Percentiles rank a stretch among this genome's conserved stretches.
phyloP scores from a whole-genome alignment of 2,329 filamentous ascomycete genomes.

The Chaetomiaceae sp. region DNA sequence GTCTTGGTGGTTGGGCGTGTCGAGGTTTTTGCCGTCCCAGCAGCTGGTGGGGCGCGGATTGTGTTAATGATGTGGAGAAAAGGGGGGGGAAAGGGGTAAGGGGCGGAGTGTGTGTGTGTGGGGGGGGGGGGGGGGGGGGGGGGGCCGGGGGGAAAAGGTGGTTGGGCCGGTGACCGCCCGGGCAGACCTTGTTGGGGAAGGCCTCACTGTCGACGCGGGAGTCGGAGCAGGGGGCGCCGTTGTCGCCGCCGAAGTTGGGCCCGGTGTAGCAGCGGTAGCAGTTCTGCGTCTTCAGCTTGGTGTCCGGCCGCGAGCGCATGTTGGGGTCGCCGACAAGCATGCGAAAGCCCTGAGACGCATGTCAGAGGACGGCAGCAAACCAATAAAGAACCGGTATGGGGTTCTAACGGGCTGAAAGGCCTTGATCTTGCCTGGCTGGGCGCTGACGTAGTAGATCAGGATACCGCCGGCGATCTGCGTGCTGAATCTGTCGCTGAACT shows the following conservation, averaged over 20 bases:
- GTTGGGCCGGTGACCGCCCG: slow-evolving; percentile 41
- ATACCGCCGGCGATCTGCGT: slow-evolving; percentile 38
- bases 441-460: slow-evolving; percentile 41
- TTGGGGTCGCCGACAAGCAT: slow-evolving; percentile 42
- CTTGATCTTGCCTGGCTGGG: slow-evolving; percentile 37
- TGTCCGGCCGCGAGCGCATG: slow-evolving; percentile 29
- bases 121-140: slow-evolving; percentile 42
- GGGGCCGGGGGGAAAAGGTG: slow-evolving; percentile 45
- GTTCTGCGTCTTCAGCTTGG: slow-evolving; percentile 31
- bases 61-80: slow-evolving; percentile 46
- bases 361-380: neutral
- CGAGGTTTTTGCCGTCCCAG: slow-evolving; percentile 45
- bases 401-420: slow-evolving; percentile 38
- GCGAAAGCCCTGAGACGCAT: slow-evolving; percentile 37
- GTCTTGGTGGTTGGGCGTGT: slow-evolving; percentile 41
- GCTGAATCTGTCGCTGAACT: slow-evolving; percentile 37
- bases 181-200: slow-evolving; percentile 35
- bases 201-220: slow-evolving; percentile 32
- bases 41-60: slow-evolving; percentile 39
- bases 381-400: slow-evolving; percentile 43
- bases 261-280: slow-evolving; percentile 42
- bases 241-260: slow-evolving; percentile 40
- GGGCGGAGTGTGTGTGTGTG: too few species aligned
- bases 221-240: slow-evolving; percentile 31
- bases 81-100: slow-evolving; percentile 39